These are phyloP conservation scores for Lophiotrema nucula DNA, from an alignment of 495 filamentous ascomycete genomes.

Conservation along the genomic window DNA sequence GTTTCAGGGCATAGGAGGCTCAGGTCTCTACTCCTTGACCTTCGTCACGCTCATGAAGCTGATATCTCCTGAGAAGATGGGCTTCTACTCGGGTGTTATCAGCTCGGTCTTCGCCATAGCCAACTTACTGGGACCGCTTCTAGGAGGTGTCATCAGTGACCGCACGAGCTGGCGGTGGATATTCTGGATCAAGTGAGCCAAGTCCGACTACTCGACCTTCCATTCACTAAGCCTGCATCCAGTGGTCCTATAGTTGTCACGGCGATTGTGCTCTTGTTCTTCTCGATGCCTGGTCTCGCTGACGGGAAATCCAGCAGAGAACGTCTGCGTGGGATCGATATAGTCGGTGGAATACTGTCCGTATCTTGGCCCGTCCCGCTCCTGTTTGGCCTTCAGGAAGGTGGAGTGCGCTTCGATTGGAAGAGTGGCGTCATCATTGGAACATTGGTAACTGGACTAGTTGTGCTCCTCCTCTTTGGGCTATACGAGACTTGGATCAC, in stretches of 20 bases:
- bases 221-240: background rate
- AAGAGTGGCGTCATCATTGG: constrained; percentile 28
- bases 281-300: constrained; percentile 16
- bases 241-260: constrained; percentile 27
- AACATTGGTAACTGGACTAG: constrained; percentile 16
- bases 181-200: constrained; percentile 37
- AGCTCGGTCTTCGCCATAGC: constrained; percentile 49
- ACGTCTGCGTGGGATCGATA: constrained; percentile 25
- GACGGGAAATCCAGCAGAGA: constrained; percentile 21
- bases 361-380: constrained; percentile 28
- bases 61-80: constrained; percentile 34
- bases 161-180: constrained; percentile 29
- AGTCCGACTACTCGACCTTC: background rate
- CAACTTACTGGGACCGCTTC: constrained; percentile 45
- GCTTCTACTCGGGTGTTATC: constrained; percentile 48
- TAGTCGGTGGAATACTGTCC: constrained; percentile 23
- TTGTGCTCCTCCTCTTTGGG: constrained; percentile 14
- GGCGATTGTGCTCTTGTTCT: constrained; percentile 11
- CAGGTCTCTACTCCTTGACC: constrained; percentile 28
- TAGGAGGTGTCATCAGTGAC: constrained; percentile 48
- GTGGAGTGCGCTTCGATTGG: constrained; percentile 24
- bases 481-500: constrained; percentile 24
- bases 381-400: constrained; percentile 33
- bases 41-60: constrained; percentile 33
- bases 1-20: constrained; percentile 32